Evolutionary conservation across 352 stramenopile species (phyloP), one percentile per base, ranked within the genome.

Genomic region (Phytophthora cryptogea): DNA sequence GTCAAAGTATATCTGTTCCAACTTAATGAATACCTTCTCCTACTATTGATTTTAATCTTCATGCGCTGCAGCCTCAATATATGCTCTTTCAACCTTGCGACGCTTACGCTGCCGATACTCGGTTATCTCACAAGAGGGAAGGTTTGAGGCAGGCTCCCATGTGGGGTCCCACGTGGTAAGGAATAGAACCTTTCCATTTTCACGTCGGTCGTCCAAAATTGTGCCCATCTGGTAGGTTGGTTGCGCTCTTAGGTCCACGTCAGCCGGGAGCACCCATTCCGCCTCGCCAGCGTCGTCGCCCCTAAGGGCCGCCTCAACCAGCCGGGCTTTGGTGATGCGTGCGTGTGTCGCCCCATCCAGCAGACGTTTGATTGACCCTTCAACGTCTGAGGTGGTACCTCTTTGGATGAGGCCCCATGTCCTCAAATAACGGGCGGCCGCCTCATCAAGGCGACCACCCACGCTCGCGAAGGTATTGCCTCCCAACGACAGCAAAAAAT

Each of bases 111-210:
- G 23, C 20, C 20, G 20, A 23, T 23, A 23, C 20, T 23, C 2
- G 20, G 1, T 23, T 23, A 23, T 1, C 2, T 23, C 20, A 23
- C 20, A 1, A 23, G 20, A 23, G 20, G 20, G 20, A 23, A 56
- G 27, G 26, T 47, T 56, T 10, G 17, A 2, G 3, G 37, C 28
- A 2, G 37, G 37, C 8, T 48, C 27, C 26, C 31, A 43, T 1
- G 49, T 57, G 8, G 37, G 49, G 7, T 57, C 49, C 37, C 49
- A 57, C 14, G 13, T 16, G 6, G 33, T 47, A 5, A 55, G 13
- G 23, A 54, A 39, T 1, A 39, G 4, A 1, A 37, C 4, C 7
- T 7, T 20, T 0, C 48, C 26, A 37, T 49, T 46, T 4, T 27
- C 13, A 23, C 35, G 36, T 26, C 5, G 8, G n/a, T 46, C 48